These are phyloP conservation scores for Neostapfia colusana DNA, from an alignment of 176 grass and related monocot species.

Conservation along the genomic window DNA sequence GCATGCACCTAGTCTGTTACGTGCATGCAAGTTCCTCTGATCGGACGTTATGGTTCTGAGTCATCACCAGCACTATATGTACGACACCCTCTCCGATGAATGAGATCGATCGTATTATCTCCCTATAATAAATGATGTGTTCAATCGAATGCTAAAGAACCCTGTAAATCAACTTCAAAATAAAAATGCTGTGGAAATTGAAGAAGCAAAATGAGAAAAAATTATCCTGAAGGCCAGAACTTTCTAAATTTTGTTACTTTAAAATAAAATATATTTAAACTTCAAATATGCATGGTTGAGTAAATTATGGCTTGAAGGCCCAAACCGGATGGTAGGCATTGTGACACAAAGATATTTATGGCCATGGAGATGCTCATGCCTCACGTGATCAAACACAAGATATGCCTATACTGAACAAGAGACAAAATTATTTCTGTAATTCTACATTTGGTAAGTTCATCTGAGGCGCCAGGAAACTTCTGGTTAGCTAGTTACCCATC, in stretches of 20 bases:
- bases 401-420: neutral
- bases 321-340: neutral
- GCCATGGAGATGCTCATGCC: neutral
- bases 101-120: no score
- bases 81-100: no score
- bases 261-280: neutral
- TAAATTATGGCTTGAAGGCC: neutral
- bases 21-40: no score
- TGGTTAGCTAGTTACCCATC: constrained; percentile 55
- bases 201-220: neutral
- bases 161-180: neutral
- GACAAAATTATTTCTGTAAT: neutral
- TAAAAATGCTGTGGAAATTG: neutral
- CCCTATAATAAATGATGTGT: neutral
- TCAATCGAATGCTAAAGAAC: neutral
- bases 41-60: no score
- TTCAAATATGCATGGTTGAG: neutral
- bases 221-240: neutral
- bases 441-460: neutral
- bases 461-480: constrained; percentile 14
- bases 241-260: neutral
- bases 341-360: neutral
- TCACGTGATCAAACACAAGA: neutral
- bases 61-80: no score
- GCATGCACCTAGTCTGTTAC: no score